Percentiles rank a stretch among this genome's conserved stretches.
Evolutionary conservation across 2,329 filamentous ascomycete species (phyloP).

Genomic region (Cercospora sp.): DNA sequence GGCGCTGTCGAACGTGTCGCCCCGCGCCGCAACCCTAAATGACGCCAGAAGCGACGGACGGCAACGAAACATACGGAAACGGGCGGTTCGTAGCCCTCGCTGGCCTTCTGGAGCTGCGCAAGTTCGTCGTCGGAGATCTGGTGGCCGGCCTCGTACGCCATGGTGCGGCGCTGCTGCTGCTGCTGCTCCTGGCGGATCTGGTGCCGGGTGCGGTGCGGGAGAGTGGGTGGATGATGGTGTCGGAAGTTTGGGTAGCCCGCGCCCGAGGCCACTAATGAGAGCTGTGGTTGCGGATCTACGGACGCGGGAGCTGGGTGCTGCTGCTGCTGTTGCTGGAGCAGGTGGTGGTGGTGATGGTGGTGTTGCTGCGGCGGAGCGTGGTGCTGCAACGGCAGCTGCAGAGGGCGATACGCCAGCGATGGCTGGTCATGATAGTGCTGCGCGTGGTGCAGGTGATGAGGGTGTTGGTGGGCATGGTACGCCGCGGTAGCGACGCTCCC

Average conservation of each 20-base stretch:
- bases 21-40: conserved; percentile 30
- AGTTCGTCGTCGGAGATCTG: conserved; percentile 53
- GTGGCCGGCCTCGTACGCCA: conserved; percentile 39
- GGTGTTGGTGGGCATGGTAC: conserved; percentile 22
- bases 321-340: conserved; percentile 24
- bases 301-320: conserved; percentile 7
- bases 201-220: conserved; percentile 30
- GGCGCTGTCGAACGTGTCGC: conserved; percentile 19
- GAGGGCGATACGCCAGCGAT: conserved; percentile 41
- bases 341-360: conserved; percentile 26
- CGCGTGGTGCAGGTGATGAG: conserved; percentile 21
- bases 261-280: conserved; percentile 27
- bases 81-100: conserved; percentile 61
- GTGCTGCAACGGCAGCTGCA: conserved; percentile 44
- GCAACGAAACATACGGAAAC: conserved; percentile 50
- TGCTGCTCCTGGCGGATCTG: conserved; percentile 25
- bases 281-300: conserved; percentile 27
- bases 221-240: conserved; percentile 20
- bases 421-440: conserved; percentile 36
- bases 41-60: conserved; percentile 17
- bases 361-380: conserved; percentile 15
- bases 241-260: conserved; percentile 31
- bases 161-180: conserved; percentile 32
- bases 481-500: conserved; percentile 29
- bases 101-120: conserved; percentile 62